These are phyloP conservation scores for Verticillium nubilum DNA, from an alignment of 2,329 filamentous ascomycete species.

Conservation along the genomic window DNA sequence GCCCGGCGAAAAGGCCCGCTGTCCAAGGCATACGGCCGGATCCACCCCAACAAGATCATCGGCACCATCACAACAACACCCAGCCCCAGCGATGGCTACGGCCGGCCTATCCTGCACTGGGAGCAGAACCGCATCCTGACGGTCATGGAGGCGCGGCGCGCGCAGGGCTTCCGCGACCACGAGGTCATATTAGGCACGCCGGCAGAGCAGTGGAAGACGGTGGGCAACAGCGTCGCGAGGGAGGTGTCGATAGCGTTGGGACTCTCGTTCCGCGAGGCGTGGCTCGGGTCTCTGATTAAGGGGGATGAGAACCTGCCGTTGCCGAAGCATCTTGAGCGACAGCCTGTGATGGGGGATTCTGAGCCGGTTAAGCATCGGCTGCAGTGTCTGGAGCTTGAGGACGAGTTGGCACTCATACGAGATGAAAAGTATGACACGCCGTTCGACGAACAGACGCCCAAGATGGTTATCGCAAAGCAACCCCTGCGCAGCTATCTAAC, in stretches of 20 bases:
- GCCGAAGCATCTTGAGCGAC: neutral
- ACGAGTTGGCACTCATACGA: neutral
- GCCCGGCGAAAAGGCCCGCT: slow-evolving; percentile 1
- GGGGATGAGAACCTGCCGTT: slow-evolving; percentile 5
- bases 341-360: neutral
- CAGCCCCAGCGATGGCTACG: slow-evolving; percentile 46
- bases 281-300: slow-evolving; percentile 26
- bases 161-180: slow-evolving; percentile 64
- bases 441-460: too few relatives aligned
- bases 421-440: neutral
- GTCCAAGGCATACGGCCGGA: slow-evolving; percentile 45
- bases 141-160: slow-evolving; percentile 61
- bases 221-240: slow-evolving; percentile 74
- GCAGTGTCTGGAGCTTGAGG: neutral
- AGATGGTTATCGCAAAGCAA: too few relatives aligned
- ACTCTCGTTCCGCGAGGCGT: slow-evolving; percentile 56
- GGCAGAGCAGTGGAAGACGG: slow-evolving; percentile 54
- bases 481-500: too few relatives aligned
- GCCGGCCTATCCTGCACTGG: slow-evolving; percentile 60
- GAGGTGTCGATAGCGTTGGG: slow-evolving; percentile 64
- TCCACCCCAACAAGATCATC: slow-evolving; percentile 48
- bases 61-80: slow-evolving; percentile 56
- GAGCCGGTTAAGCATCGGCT: neutral
- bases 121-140: slow-evolving; percentile 54
- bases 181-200: slow-evolving; percentile 62